Evolutionary conservation across 2,329 filamentous ascomycete species (phyloP), one percentile per base, ranked within the genome.

Genomic region (Fusarium concolor): DNA sequence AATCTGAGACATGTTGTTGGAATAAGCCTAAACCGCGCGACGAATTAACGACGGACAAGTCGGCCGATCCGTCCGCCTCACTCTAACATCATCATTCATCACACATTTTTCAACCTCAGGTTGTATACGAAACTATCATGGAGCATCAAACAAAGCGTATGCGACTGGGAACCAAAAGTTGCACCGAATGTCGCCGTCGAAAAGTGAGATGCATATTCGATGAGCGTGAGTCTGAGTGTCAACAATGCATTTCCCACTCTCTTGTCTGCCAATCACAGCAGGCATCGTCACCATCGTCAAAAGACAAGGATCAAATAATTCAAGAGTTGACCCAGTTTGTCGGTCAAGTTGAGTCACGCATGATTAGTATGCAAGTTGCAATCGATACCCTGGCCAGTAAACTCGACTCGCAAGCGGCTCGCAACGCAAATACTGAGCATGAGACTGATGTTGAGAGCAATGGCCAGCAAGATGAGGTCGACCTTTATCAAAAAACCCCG

Each of bases 121-220:
- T 45, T 20, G 4, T 11, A 17, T n/a, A 29, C 12, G 10, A 2
- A 28, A 11, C n/a, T n/a, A 10, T 20, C 29, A 47, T 58, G 52
- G 61, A 53, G 18, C 33, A 28, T 2, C 39, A 35, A 10, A 38
- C 54, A 11, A 78, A 75, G 42, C 76, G 71, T 11, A 74, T 76
- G 71, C 74, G 76, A 5, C 60, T 75, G 5, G 77, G 78, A 15
- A 79, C 75, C 5, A 74, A 70, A 61, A 78, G 75, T 58, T 80
- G 79, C 54, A 62, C 71, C 28, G 79, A 79, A 78, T 85, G 84
- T 59, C 80, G 82, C 39, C 79, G 83, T 37, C 80, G 83, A 50
- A 85, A 85, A 74, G 82, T 84, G 28, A 78, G 79, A 52, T 86
- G 84, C 72, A 79, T 82, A 51, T 83, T 78, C 56, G 41, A 74